These are phyloP conservation scores for Pichia sp. DNA, from an alignment of 1,139 yeast species.

Conservation along the genomic window DNA sequence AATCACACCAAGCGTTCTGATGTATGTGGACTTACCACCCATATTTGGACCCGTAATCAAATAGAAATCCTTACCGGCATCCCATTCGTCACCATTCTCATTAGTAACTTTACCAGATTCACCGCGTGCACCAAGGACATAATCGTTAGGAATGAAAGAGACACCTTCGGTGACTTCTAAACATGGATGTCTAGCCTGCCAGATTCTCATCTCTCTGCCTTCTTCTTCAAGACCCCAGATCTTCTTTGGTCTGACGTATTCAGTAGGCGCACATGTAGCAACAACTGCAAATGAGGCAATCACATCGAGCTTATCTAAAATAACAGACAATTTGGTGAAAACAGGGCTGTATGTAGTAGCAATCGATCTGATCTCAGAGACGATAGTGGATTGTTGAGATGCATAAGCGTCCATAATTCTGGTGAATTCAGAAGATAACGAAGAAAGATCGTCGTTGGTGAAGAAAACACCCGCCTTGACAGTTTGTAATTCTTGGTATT, in stretches of 20 bases:
- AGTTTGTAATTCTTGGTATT: slow-evolving; percentile 78
- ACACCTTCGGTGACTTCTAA: slow-evolving; percentile 90
- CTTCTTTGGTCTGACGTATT: slow-evolving; percentile 67
- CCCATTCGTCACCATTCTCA: slow-evolving; percentile 46
- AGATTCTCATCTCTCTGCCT: slow-evolving; percentile 54
- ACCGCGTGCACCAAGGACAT: slow-evolving; percentile 12
- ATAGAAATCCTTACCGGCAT: slow-evolving; percentile 54
- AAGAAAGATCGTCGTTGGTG: slow-evolving; percentile 64
- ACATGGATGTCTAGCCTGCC: slow-evolving; percentile 89
- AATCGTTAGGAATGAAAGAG: slow-evolving; percentile 71
- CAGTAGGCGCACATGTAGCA: slow-evolving; percentile 78
- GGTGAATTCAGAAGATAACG: slow-evolving; percentile 57
- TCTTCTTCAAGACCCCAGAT: slow-evolving; percentile 48
- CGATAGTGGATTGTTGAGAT: slow-evolving; percentile 70
- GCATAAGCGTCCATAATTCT: slow-evolving; percentile 67
- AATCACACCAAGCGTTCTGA: slow-evolving; percentile 88
- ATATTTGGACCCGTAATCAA: slow-evolving; percentile 97
- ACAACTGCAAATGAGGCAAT: slow-evolving; percentile 83
- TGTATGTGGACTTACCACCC: slow-evolving; percentile 98
- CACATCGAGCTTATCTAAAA: slow-evolving; percentile 79
- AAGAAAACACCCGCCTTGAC: slow-evolving; percentile 94
- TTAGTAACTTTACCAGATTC: slow-evolving; percentile 1
- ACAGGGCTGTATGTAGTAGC: slow-evolving; percentile 80
- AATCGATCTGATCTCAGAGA: slow-evolving; percentile 76
- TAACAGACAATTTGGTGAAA: slow-evolving; percentile 60